Base-by-base conservation (phyloP, 305 asterid genomes). In the Fraxinus ornus region DNA sequence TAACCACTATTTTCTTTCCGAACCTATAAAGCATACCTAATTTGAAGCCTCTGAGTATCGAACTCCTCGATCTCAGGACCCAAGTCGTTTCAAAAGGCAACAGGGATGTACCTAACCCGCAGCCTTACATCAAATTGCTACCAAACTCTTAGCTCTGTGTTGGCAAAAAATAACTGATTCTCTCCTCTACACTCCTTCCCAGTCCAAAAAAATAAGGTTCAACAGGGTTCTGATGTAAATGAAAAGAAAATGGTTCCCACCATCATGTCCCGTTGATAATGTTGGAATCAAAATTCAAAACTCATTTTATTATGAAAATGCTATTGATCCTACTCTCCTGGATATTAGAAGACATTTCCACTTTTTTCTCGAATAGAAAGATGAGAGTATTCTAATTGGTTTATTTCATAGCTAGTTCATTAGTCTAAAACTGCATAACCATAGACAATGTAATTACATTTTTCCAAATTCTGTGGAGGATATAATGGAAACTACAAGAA, bases 401-500 rank as follows among this genome's bases (percentile, higher is more conserved):
- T 80, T 6, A 22, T 30, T 66, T 66, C 74, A 30, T 70, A 32
- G 37, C 22, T 28, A 44, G 64, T 28, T 76, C 36, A 22, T 36
- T 44, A 47, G 7, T 30, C 74, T 44, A 64, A 62, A 60, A 36
- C 33, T 24, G 64, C 19, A 36, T 36, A 13, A 9, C 72, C 41
- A 52, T 15, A 13, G 19, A 44, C 26, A 37, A 7, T 32, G 21
- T 9, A 41, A 41, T 33, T 79, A 75, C 41, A 37, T 37, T 8
- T 47, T 44, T 17, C 77, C 21, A 17, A 35, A 41, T 39, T 39
- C 21, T 74, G 68, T 37, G 26, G 66, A 70, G 83, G 71, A 76
- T 76, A 57, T 71, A 19, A 9, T 33, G 41, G 68, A 68, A 74
- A 64, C 75, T 80, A 62, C 66, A 82, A 36, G 66, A 73, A 39